These are phyloP conservation scores for Corylus heterophylla DNA, from an alignment of 306 rosid species.

Conservation along the genomic window DNA sequence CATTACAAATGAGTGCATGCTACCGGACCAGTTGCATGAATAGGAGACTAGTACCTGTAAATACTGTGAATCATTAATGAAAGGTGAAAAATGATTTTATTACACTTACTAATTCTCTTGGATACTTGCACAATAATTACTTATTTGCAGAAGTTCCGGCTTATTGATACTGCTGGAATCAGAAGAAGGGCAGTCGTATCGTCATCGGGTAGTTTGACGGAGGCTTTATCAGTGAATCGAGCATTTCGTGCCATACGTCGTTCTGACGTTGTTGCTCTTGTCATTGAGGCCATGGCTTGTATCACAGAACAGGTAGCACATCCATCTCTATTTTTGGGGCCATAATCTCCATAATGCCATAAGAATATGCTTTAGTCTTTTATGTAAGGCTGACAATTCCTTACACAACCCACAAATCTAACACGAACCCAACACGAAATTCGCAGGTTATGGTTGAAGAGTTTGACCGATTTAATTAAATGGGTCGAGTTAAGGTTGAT, in stretches of 20 bases:
- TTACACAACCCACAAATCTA: too few relatives aligned
- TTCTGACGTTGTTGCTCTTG: slow-evolving; percentile 91
- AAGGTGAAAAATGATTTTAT: not conserved
- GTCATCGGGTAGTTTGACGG: slow-evolving; percentile 82
- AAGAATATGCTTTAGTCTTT: slow-evolving; percentile 5
- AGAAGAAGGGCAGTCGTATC: slow-evolving; percentile 79
- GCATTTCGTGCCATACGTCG: slow-evolving; percentile 96
- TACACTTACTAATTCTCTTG: not conserved
- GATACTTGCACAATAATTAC: slow-evolving; percentile 8
- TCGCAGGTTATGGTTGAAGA: too few relatives aligned
- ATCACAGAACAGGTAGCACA: slow-evolving; percentile 82
- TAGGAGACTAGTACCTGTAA: not conserved
- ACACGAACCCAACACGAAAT: too few relatives aligned
- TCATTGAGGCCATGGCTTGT: slow-evolving; percentile 95
- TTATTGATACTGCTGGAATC: slow-evolving; percentile 97
- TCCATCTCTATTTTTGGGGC: slow-evolving; percentile 7
- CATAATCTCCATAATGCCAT: not conserved
- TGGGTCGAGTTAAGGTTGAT: too few relatives aligned
- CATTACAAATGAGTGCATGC: slow-evolving; percentile 1
- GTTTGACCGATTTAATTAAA: too few relatives aligned
- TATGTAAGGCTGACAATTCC: too few relatives aligned
- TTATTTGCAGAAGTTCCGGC: slow-evolving; percentile 69
- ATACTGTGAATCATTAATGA: not conserved
- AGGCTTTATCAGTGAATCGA: slow-evolving; percentile 87
- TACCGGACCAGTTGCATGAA: not conserved